A percentile compares a stretch with the other conserved stretches of the same genome.
These are phyloP conservation scores for Alternaria sp. DNA, from an alignment of 2,329 filamentous ascomycete genomes.

Conservation along the genomic window DNA sequence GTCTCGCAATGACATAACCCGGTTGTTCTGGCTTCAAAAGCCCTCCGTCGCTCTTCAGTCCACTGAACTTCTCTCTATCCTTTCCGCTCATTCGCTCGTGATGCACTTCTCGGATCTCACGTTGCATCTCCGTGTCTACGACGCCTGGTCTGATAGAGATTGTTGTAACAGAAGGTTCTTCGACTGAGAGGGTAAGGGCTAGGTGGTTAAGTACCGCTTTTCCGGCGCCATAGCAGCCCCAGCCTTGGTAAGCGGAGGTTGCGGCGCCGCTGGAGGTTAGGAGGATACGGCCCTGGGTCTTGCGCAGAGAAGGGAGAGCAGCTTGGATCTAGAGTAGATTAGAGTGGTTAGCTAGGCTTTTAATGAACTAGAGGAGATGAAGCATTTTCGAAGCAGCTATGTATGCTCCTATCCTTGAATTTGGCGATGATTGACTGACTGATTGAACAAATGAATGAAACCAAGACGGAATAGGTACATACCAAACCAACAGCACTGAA, in stretches of 20 bases:
- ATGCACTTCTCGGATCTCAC: constrained; percentile 79
- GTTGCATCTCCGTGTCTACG: constrained; percentile 91
- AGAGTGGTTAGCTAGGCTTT: neutral
- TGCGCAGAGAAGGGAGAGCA: constrained; percentile 73
- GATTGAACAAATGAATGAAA: neutral
- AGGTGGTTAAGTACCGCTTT: constrained; percentile 88
- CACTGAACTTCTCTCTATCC: constrained; percentile 71
- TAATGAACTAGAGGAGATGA: neutral
- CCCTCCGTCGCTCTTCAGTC: constrained; percentile 73
- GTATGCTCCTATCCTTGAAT: neutral
- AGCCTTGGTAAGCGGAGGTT: constrained; percentile 70
- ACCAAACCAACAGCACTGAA: constrained; percentile 84
- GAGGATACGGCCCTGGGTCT: constrained; percentile 74
- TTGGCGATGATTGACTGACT: neutral
- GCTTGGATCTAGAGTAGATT: constrained; percentile 65
- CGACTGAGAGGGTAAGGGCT: constrained; percentile 73
- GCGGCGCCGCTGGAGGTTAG: constrained; percentile 85
- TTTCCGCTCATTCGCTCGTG: constrained; percentile 66
- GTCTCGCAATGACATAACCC: constrained; percentile 82
- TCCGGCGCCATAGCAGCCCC: constrained; percentile 82
- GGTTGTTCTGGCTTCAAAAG: constrained; percentile 85
- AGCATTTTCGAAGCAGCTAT: neutral
- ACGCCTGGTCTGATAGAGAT: constrained; percentile 80
- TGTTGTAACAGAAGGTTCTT: constrained; percentile 79
- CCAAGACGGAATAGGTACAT: constrained; percentile 50